Evolutionary conservation across 352 stramenopile genomes (phyloP).

Genomic region (Albugo laibachii): DNA sequence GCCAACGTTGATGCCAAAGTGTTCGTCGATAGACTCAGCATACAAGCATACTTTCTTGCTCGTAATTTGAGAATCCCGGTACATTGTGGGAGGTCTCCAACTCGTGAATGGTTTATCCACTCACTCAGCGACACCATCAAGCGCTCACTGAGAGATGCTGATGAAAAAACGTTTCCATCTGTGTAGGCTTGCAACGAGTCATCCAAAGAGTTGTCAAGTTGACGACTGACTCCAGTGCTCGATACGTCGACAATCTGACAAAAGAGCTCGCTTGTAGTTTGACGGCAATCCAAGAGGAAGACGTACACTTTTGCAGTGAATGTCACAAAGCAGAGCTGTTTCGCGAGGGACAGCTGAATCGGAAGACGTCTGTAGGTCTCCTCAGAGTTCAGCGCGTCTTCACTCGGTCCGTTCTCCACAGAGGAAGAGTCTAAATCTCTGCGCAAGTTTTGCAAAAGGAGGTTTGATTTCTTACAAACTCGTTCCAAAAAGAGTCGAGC

Average conservation of each 20-base stretch:
- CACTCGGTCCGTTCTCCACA: constrained; percentile 4
- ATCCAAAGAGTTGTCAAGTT: constrained; percentile 40
- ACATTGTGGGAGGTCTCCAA: constrained; percentile 4
- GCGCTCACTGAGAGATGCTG: constrained; percentile 22
- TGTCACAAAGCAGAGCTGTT: constrained; percentile 20
- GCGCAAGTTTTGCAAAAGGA: constrained; percentile 39
- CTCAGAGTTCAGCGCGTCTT: not conserved
- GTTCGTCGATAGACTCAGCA: not conserved
- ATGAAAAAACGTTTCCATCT: constrained; percentile 28
- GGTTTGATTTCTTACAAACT: constrained; percentile 42
- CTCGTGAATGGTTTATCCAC: constrained; percentile 17
- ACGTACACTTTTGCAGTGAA: constrained; percentile 47
- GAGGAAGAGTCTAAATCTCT: constrained; percentile 26
- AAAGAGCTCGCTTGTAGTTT: constrained; percentile 50
- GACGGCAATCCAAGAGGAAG: constrained; percentile 51
- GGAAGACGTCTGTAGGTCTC: not conserved
- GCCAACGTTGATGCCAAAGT: not conserved
- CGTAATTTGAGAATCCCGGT: constrained; percentile 56
- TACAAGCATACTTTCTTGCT: constrained; percentile 5
- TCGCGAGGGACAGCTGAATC: not conserved
- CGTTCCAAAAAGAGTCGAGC: constrained; percentile 41
- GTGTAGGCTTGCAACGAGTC: constrained; percentile 27
- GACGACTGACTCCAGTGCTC: constrained; percentile 17
- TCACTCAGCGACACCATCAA: constrained; percentile 29
- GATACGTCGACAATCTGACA: constrained; percentile 17